These are phyloP conservation scores for Ajuga chamaepitys DNA, from an alignment of 257 asterid genomes.

Conservation along the genomic window DNA sequence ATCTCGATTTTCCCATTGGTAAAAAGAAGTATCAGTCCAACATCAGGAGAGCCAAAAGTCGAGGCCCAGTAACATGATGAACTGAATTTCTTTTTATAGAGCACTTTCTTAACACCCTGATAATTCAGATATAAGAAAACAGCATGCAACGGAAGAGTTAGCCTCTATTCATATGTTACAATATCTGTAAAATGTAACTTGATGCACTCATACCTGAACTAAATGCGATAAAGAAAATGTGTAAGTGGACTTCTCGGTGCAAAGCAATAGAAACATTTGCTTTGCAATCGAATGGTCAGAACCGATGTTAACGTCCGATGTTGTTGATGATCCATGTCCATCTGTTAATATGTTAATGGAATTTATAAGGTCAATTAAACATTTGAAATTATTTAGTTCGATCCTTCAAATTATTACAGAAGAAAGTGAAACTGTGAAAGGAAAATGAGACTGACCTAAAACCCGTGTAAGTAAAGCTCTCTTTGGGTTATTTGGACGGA, in stretches of 20 bases:
- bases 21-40: conserved; percentile 69
- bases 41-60: conserved; percentile 50
- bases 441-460: conserved; percentile 42
- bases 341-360: conserved; percentile 21
- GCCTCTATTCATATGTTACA: neutral
- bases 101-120: conserved; percentile 82
- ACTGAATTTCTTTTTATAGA: conserved; percentile 72
- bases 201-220: conserved; percentile 56
- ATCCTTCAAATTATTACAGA: neutral
- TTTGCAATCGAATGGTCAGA: conserved; percentile 32
- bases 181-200: neutral
- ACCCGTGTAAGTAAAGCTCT: conserved; percentile 64
- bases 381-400: neutral
- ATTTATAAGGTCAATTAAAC: neutral
- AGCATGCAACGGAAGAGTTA: neutral
- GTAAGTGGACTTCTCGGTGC: conserved; percentile 82
- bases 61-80: conserved; percentile 84
- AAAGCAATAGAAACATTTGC: conserved; percentile 53
- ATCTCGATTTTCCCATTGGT: conserved; percentile 75
- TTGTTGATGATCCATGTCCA: conserved; percentile 32
- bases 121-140: conserved; percentile 7
- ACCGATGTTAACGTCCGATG: conserved; percentile 23
- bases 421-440: neutral
- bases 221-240: conserved; percentile 65
- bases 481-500: conserved; percentile 74